Base-by-base conservation (phyloP, 2,329 filamentous ascomycete species). In the Davidsoniella neocaledoniae region DNA sequence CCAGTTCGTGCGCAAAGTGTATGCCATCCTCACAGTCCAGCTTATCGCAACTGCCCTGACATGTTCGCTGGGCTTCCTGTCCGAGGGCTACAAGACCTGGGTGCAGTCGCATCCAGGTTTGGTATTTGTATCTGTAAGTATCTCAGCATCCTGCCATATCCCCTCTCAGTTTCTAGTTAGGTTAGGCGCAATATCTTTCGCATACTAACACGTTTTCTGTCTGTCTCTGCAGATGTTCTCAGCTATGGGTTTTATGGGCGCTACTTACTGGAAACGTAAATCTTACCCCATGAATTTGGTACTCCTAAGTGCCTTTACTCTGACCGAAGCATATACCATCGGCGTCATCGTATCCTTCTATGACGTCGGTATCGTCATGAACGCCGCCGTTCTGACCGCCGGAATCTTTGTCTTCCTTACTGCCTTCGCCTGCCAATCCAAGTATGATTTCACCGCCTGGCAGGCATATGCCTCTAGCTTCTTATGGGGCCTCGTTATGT, bases 371-470 rank as follows among this genome's bases (percentile, higher is more conserved):
- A 81, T 96, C 60, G 91, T 98, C 19, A 74, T 98, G 44, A 82
- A 94, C 66, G 91, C 91, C 14, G 81, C 94, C 33, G 67, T 94
- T 56, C 78, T 98, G 52, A 98, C 91, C 47, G 82, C 80, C 14
- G 83, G 81, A 47, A 84, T 88, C 61, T 88, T 90, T 61, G 70
- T 86, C 58, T 78, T 85, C 60, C 75, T 87, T 47, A 86, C 82
- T 1, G 66, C 88, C 42, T 96, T 98, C 64, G 91, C 91, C 46
- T 94, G 88, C 76, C 91, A 98, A 71, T 85, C 84, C 56, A 94
- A 93, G 65, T 98, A 98, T 63, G 91, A 98, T 70, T 98, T 98
- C 64, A 96, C 90, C 1, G 82, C 78, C 56, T 98, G 91, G 90
- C 85, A 90, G 71, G 90, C 91, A 16, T 96, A 95, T 63, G 77